phyloP scores from a whole-genome alignment of 306 rosid species.

The Pterocarpus santalinus region DNA sequence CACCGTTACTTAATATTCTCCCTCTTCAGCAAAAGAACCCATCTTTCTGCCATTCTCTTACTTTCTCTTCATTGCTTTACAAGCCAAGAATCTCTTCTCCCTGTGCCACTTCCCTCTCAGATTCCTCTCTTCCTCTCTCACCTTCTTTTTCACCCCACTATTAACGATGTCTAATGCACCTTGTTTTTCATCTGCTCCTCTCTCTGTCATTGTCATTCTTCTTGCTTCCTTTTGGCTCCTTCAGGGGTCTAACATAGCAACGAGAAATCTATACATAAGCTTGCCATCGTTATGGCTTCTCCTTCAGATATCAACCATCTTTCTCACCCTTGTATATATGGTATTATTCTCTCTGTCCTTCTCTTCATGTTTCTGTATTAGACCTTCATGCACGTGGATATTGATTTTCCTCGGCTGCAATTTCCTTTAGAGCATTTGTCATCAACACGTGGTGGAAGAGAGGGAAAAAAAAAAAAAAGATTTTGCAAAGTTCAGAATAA shows the following conservation, averaged over 20 bases:
- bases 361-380: background rate
- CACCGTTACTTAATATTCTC: constrained; percentile 70
- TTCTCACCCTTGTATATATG: constrained; percentile 83
- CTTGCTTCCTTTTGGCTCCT: constrained; percentile 35
- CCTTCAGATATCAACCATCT: constrained; percentile 73
- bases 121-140: constrained; percentile 55
- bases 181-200: constrained; percentile 49
- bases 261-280: constrained; percentile 54
- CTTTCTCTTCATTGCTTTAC: constrained; percentile 69
- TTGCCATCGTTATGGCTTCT: constrained; percentile 56
- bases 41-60: constrained; percentile 49
- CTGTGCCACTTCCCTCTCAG: constrained; percentile 60
- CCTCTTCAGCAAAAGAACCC: constrained; percentile 59
- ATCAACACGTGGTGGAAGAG: constrained; percentile 9
- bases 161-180: constrained; percentile 63
- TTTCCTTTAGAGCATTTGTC: background rate
- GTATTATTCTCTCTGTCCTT: constrained; percentile 54
- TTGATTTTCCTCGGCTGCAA: background rate
- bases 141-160: constrained; percentile 52
- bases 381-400: constrained; percentile 1
- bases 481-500: background rate
- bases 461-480: background rate
- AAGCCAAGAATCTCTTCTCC: constrained; percentile 87
- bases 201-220: constrained; percentile 59
- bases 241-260: constrained; percentile 36